Evolutionary conservation across 257 asterid species (phyloP).

Genomic region (Ajuga chamaepitys): DNA sequence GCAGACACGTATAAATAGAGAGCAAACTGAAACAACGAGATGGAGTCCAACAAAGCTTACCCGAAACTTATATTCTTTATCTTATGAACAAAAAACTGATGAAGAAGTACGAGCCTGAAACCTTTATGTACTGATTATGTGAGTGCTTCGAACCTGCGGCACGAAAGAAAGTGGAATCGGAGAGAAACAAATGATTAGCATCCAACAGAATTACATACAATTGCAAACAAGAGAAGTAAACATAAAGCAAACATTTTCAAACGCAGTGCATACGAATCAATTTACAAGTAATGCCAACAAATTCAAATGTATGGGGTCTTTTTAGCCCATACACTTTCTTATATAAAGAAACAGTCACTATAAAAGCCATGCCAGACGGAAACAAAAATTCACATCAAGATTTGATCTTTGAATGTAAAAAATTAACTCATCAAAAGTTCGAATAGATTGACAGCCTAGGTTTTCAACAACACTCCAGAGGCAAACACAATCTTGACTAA

Average conservation of each 20-base stretch:
- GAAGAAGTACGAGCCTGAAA: slow-evolving; percentile 6
- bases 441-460: neutral
- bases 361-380: neutral
- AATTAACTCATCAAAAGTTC: neutral
- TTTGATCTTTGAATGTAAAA: neutral
- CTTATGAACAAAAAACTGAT: slow-evolving; percentile 8
- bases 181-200: neutral
- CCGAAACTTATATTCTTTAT: neutral
- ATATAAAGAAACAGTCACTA: neutral
- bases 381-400: neutral
- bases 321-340: neutral
- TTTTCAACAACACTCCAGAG: neutral
- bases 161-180: neutral
- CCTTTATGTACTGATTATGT: slow-evolving; percentile 25
- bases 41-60: neutral
- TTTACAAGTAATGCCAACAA: neutral
- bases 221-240: neutral
- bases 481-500: neutral
- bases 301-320: neutral
- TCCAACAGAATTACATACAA: neutral
- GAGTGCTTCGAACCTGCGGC: slow-evolving; percentile 34
- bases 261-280: neutral
- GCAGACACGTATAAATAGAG: neutral
- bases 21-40: neutral
- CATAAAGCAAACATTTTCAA: neutral